phyloP scores from a whole-genome alignment of 1,139 yeast species.

The Lodderomyces margitis region DNA sequence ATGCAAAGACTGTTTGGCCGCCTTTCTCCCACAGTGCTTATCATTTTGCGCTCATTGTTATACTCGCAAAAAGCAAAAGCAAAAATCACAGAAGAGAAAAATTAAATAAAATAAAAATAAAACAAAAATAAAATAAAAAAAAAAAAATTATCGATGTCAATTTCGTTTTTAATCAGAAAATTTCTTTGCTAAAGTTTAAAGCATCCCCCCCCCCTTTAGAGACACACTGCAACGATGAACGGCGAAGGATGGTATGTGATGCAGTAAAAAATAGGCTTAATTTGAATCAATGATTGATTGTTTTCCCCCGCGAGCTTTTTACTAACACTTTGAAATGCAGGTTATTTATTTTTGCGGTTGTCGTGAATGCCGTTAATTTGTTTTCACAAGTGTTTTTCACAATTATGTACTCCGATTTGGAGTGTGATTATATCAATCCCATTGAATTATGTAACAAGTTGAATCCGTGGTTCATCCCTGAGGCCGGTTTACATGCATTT shows the following conservation, averaged over 20 bases:
- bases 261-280: no score
- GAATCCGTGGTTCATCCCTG: conserved; percentile 88
- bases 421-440: conserved; percentile 94
- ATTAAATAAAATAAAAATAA: conserved; percentile 1
- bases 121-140: neutral
- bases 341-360: conserved; percentile 80
- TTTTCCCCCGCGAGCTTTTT: neutral
- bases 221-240: conserved; percentile 9
- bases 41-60: neutral
- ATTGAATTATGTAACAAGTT: conserved; percentile 93
- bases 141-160: conserved; percentile 1
- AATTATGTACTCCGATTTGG: conserved; percentile 89
- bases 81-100: neutral
- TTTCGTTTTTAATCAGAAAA: neutral
- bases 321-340: conserved; percentile 23
- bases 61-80: neutral
- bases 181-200: conserved; percentile 1
- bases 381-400: conserved; percentile 91
- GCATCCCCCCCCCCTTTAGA: neutral
- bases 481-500: conserved; percentile 80
- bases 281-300: no score
- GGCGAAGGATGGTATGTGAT: conserved; percentile 15
- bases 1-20: no score
- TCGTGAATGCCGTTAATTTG: conserved; percentile 81
- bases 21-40: no score